Percentiles rank a stretch among this genome's conserved stretches.
These are phyloP conservation scores for Candida glaebosa DNA, from an alignment of 805 yeast genomes.

Conservation along the genomic window DNA sequence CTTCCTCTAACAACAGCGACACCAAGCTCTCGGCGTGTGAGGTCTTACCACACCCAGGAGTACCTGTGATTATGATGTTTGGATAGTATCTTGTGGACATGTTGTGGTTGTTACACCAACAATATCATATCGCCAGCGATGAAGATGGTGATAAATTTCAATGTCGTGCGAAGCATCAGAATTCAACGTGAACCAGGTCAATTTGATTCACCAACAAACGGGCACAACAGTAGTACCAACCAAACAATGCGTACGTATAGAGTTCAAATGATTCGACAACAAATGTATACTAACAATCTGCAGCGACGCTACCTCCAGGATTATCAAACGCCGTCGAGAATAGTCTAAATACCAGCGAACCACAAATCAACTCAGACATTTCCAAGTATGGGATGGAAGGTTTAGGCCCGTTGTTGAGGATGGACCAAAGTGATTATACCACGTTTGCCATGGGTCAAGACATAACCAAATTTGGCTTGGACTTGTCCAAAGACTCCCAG, in stretches of 20 bases:
- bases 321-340: too few species aligned
- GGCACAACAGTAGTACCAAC: too few species aligned
- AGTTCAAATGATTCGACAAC: too few species aligned
- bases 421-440: conserved; percentile 61
- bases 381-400: conserved; percentile 69
- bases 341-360: conserved; percentile 2
- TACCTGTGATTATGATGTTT: conserved; percentile 89
- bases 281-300: not conserved
- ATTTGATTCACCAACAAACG: too few species aligned
- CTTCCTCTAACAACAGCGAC: conserved; percentile 39
- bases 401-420: conserved; percentile 52
- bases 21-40: conserved; percentile 65
- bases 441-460: conserved; percentile 76
- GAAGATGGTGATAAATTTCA: too few species aligned
- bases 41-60: conserved; percentile 91
- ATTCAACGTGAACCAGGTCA: too few species aligned
- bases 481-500: conserved; percentile 45
- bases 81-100: conserved; percentile 45
- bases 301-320: conserved; percentile 28
- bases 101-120: too few species aligned
- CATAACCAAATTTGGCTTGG: conserved; percentile 61
- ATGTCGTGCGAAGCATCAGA: too few species aligned
- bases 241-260: not conserved
- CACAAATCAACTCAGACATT: conserved; percentile 47
- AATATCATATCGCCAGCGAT: too few species aligned